Conservation (phyloP, 2,329 filamentous ascomycete species). For the Sporothrix brunneoviolacea region DNA sequence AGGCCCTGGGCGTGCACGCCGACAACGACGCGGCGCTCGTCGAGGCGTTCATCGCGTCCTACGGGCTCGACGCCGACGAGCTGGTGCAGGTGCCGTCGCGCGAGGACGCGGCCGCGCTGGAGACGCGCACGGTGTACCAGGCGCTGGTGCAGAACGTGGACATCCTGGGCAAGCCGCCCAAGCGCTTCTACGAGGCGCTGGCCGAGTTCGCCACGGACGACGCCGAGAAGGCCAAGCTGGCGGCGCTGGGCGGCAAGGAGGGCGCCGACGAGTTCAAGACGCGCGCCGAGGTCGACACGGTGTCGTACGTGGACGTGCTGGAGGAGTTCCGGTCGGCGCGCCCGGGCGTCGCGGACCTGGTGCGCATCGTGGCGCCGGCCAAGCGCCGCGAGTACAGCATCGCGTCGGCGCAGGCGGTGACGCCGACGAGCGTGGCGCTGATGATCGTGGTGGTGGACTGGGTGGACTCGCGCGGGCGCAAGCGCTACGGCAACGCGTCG, state of each 20-base stretch:
- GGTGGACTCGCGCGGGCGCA: conserved; percentile 81
- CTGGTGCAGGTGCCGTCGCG: conserved; percentile 87
- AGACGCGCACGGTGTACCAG: conserved; percentile 90
- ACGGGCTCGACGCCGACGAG: conserved; percentile 74
- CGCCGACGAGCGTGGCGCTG: conserved; percentile 79
- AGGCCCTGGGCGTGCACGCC: conserved; percentile 92
- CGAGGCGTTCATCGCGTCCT: conserved; percentile 79
- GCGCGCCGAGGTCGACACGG: conserved; percentile 80
- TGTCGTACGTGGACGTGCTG: conserved; percentile 86
- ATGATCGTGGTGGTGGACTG: conserved; percentile 98
- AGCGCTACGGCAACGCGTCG: conserved; percentile 88
- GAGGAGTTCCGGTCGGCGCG: conserved; percentile 85
- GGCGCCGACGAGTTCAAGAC: conserved; percentile 88
- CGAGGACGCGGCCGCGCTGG: conserved; percentile 65
- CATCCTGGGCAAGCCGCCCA: conserved; percentile 92
- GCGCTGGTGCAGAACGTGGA: conserved; percentile 87
- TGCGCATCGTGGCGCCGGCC: conserved; percentile 79
- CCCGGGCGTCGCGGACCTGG: conserved; percentile 80
- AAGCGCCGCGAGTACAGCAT: conserved; percentile 99
- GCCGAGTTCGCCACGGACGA: conserved; percentile 80
- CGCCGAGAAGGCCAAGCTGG: conserved; percentile 72
- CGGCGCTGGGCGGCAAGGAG: conserved; percentile 67
- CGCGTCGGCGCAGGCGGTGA: conserved; percentile 91
- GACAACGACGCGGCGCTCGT: conserved; percentile 82
- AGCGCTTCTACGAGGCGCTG: conserved; percentile 93